Evolutionary conservation across 1,284 basidiomycete species (phyloP).

Genomic region (Chondrostereum purpureum): DNA sequence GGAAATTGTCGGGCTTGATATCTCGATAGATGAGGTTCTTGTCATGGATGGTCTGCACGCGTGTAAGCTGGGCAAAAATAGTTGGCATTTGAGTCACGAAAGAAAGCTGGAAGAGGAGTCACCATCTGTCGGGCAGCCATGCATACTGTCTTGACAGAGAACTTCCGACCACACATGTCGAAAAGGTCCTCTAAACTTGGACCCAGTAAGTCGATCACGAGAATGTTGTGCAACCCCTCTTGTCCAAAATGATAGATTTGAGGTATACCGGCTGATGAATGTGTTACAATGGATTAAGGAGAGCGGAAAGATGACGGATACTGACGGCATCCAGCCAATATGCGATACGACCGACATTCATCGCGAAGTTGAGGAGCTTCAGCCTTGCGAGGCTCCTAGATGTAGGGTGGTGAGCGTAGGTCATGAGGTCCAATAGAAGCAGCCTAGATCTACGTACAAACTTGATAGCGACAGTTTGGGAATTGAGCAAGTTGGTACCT

Average conservation of each 20-base stretch:
- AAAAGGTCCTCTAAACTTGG: constrained; percentile 93
- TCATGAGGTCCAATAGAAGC: constrained; percentile 6
- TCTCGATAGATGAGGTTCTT: constrained; percentile 97
- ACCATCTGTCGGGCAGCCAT: constrained; percentile 98
- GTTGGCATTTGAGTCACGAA: background rate
- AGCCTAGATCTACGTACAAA: constrained; percentile 63
- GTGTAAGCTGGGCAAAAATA: constrained; percentile 54
- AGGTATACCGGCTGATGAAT: constrained; percentile 70
- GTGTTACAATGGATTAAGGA: constrained; percentile 9
- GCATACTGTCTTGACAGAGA: constrained; percentile 92
- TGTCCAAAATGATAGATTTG: constrained; percentile 98
- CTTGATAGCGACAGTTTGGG: constrained; percentile 95
- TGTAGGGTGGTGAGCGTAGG: constrained; percentile 11
- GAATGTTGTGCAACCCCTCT: constrained; percentile 95
- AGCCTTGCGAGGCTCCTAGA: constrained; percentile 89
- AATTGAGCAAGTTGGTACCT: constrained; percentile 94
- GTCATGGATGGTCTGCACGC: constrained; percentile 94
- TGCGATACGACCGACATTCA: constrained; percentile 96
- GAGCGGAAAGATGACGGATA: constrained; percentile 20
- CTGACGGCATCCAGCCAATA: constrained; percentile 86
- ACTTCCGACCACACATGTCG: constrained; percentile 94
- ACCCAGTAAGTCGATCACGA: constrained; percentile 93
- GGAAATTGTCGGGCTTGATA: constrained; percentile 97
- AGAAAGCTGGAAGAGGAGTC: constrained; percentile 19
- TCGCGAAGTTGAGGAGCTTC: constrained; percentile 95